phyloP scores from a whole-genome alignment of 2,329 filamentous ascomycete species.

The Stemphylium lycopersici region DNA sequence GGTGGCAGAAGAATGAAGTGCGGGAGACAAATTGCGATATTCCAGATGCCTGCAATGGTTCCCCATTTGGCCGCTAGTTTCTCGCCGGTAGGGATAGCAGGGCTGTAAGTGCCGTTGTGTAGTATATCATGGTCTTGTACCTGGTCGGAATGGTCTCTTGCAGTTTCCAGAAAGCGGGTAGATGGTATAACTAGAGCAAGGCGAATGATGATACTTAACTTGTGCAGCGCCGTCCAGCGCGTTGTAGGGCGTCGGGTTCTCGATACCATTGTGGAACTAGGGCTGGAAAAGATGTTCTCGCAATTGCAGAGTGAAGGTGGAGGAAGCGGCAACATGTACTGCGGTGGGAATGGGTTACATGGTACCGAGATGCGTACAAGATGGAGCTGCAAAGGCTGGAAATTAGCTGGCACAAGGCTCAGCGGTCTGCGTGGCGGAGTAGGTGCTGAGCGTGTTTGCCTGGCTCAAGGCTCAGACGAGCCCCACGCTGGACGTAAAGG shows the following conservation, averaged over 20 bases:
- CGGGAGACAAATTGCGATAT: conserved; percentile 7
- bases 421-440: not conserved
- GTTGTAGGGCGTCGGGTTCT: no score
- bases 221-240: no score
- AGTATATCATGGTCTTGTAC: conserved; percentile 16
- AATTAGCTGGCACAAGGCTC: conserved; percentile 1
- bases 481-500: not conserved
- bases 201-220: not conserved
- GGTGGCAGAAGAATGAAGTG: conserved; percentile 8
- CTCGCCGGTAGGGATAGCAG: conserved; percentile 12
- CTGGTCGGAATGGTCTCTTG: conserved; percentile 5
- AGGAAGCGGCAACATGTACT: no score
- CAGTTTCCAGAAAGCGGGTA: conserved; percentile 3
- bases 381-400: not conserved
- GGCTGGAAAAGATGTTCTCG: no score
- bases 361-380: not conserved
- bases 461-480: not conserved
- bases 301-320: no score
- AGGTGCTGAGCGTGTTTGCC: not conserved
- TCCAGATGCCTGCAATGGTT: conserved; percentile 5
- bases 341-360: not conserved
- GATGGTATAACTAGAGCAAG: conserved; percentile 9
- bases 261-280: no score
- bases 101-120: conserved; percentile 17
- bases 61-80: conserved; percentile 18